Evolutionary conservation across 805 yeast species (phyloP).

Genomic region (Candida nitratophila): DNA sequence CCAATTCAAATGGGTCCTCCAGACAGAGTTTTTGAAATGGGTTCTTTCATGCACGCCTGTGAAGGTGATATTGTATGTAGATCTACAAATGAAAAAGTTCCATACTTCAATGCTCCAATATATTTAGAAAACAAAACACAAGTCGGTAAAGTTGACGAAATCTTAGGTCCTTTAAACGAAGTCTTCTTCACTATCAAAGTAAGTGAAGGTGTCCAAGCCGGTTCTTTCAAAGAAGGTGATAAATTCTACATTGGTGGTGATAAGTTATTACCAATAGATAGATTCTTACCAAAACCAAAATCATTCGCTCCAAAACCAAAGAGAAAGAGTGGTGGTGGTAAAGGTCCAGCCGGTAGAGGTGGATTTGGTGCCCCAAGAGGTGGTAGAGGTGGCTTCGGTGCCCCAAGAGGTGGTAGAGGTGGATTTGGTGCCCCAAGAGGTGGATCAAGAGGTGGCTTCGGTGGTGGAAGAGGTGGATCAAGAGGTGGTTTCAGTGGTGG

Average conservation of each 20-base stretch:
- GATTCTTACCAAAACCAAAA: conserved; percentile 96
- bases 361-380: conserved; percentile 41
- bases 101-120: conserved; percentile 98
- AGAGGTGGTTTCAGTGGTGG: neutral
- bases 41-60: conserved; percentile 82
- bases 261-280: conserved; percentile 89
- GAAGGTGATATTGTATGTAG: conserved; percentile 98
- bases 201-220: conserved; percentile 91
- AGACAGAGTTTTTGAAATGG: conserved; percentile 91
- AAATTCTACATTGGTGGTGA: conserved; percentile 94
- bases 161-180: conserved; percentile 94
- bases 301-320: conserved; percentile 76
- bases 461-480: conserved; percentile 17
- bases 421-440: conserved; percentile 31
- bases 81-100: conserved; percentile 88
- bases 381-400: conserved; percentile 33
- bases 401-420: conserved; percentile 39
- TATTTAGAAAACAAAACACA: conserved; percentile 93
- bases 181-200: conserved; percentile 97
- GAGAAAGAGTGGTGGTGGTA: conserved; percentile 56
- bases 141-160: conserved; percentile 97
- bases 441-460: conserved; percentile 25
- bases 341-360: conserved; percentile 46
- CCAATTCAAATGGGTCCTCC: conserved; percentile 90
- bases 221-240: conserved; percentile 91